Evolutionary conservation across 139 green algal species (phyloP).

Genomic region (Volvox reticuliferus): DNA sequence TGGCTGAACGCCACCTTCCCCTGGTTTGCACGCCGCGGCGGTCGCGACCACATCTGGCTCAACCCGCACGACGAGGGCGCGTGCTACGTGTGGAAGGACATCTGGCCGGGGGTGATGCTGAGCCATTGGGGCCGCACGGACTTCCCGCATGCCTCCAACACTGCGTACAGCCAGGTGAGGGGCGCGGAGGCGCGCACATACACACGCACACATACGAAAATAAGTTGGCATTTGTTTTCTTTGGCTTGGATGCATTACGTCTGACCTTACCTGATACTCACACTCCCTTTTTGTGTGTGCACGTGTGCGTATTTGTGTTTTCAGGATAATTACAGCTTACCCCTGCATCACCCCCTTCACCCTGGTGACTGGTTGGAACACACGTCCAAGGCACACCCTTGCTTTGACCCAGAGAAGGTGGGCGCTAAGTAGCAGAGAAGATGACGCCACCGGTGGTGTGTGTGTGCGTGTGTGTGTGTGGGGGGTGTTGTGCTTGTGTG

Average conservation of each 20-base stretch:
- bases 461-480: too few relatives aligned
- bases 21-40: constrained; percentile 44
- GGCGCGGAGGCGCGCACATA: neutral
- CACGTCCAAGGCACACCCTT: constrained; percentile 60
- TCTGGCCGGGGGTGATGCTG: constrained; percentile 65
- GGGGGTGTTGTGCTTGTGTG: too few relatives aligned
- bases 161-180: constrained; percentile 21
- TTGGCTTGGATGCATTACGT: too few relatives aligned
- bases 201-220: too few relatives aligned
- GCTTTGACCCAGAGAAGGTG: constrained; percentile 67
- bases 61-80: constrained; percentile 71
- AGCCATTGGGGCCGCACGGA: constrained; percentile 67
- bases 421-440: neutral
- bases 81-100: constrained; percentile 49
- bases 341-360: constrained; percentile 18
- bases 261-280: too few relatives aligned
- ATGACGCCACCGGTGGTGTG: too few relatives aligned
- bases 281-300: too few relatives aligned
- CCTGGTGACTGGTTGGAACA: constrained; percentile 50
- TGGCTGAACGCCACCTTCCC: constrained; percentile 52
- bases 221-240: too few relatives aligned
- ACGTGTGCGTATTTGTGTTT: neutral
- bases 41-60: constrained; percentile 79
- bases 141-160: constrained; percentile 41
- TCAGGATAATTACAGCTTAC: constrained; percentile 49